Conservation (phyloP, 176 grass and related monocot species). For the Ensete glaucum region DNA sequence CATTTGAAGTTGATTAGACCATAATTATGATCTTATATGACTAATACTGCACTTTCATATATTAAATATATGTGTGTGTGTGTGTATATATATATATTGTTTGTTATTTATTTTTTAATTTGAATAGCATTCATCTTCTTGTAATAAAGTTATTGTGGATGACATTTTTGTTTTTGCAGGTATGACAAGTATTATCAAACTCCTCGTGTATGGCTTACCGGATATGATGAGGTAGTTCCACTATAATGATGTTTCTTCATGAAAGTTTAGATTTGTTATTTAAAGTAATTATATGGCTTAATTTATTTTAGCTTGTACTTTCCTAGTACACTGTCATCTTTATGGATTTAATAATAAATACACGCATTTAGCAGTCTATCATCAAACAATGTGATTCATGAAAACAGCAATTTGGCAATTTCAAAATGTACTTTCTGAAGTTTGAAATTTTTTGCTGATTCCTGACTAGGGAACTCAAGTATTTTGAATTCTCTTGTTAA, state of each 20-base stretch:
- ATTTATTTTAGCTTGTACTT: neutral
- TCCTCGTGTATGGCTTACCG: slow-evolving; percentile 94
- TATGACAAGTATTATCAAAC: slow-evolving; percentile 98
- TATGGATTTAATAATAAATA: neutral
- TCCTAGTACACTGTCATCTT: neutral
- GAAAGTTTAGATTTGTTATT: neutral
- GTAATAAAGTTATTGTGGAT: neutral
- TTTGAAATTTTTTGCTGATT: too few relatives aligned
- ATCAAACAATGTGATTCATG: too few relatives aligned
- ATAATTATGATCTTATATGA: neutral
- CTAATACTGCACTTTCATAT: neutral
- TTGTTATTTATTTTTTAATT: neutral
- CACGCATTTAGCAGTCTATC: neutral
- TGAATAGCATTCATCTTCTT: neutral
- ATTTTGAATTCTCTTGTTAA: neutral
- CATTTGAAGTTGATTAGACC: neutral
- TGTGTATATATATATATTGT: too few relatives aligned
- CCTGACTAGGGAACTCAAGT: neutral
- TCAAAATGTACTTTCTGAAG: too few relatives aligned
- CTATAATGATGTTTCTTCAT: neutral
- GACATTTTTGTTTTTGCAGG: slow-evolving; percentile 36
- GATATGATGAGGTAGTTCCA: slow-evolving; percentile 86
- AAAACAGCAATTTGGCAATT: too few relatives aligned
- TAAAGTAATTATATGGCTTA: neutral
- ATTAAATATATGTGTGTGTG: too few relatives aligned